Conservation (phyloP, 345 rosid genomes). For the Citrus hindsii region DNA sequence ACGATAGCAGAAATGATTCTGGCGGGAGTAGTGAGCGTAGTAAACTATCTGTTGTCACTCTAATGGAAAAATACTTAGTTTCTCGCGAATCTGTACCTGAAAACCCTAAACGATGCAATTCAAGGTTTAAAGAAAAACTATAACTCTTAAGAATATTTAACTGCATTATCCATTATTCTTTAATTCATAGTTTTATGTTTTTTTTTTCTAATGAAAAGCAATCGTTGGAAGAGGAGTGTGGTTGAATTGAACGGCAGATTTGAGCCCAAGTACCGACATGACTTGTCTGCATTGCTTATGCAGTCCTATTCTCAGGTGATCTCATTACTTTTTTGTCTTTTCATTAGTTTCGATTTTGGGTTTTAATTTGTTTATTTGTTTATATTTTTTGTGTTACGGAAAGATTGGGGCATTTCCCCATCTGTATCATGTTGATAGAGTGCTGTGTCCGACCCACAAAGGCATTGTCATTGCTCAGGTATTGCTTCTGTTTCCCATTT, state of each 20-base stretch:
- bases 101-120: slow-evolving; percentile 19
- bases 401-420: slow-evolving; percentile 72
- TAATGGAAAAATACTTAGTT: slow-evolving; percentile 48
- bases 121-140: background rate
- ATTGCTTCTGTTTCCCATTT: background rate
- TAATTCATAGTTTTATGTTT: background rate
- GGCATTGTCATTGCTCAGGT: background rate
- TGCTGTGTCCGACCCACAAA: slow-evolving; percentile 64
- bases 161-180: too few relatives aligned
- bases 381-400: background rate
- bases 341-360: background rate
- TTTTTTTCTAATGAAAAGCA: slow-evolving; percentile 12
- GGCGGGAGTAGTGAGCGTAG: background rate
- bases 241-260: slow-evolving; percentile 64
- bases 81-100: slow-evolving; percentile 28
- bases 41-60: background rate
- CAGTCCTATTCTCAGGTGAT: slow-evolving; percentile 71
- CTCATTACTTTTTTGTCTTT: background rate
- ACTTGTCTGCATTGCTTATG: slow-evolving; percentile 44
- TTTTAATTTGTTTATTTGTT: background rate
- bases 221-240: slow-evolving; percentile 53
- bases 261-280: slow-evolving; percentile 47
- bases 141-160: background rate
- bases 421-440: slow-evolving; percentile 43
- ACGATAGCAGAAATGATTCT: background rate